phyloP scores from a whole-genome alignment of 176 grass and related monocot species.

The Musa schizocarpa region DNA sequence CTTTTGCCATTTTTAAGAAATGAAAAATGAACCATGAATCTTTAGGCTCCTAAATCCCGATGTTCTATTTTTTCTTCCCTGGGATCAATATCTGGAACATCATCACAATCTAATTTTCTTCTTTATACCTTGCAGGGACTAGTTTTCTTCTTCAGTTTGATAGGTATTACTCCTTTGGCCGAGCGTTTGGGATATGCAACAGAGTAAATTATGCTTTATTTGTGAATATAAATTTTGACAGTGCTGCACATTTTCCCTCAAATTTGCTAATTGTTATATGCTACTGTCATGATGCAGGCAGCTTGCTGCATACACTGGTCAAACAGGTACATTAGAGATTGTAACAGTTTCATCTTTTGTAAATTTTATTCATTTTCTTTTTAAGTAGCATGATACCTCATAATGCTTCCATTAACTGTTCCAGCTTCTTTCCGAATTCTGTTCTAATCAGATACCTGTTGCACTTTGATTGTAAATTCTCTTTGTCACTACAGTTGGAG shows the following conservation, averaged over 20 bases:
- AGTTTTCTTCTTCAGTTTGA: constrained; percentile 97
- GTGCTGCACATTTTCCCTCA: constrained; percentile 9
- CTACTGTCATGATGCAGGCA: constrained; percentile 46
- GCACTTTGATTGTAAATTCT: constrained; percentile 2
- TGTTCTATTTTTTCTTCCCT: neutral
- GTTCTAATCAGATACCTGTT: neutral
- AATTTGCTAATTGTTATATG: constrained; percentile 11
- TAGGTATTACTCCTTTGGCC: constrained; percentile 83
- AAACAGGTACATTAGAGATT: constrained; percentile 48
- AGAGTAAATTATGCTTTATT: constrained; percentile 55
- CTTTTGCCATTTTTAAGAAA: too few relatives aligned
- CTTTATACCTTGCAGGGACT: constrained; percentile 47
- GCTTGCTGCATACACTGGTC: constrained; percentile 85
- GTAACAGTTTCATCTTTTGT: neutral
- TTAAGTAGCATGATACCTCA: neutral
- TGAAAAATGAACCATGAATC: too few relatives aligned
- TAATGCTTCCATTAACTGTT: neutral
- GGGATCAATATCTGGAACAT: neutral
- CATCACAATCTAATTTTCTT: neutral
- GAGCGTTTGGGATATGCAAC: constrained; percentile 97
- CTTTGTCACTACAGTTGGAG: constrained; percentile 58
- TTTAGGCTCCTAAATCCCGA: too few relatives aligned
- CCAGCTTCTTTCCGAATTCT: neutral
- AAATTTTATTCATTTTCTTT: constrained; percentile 2
- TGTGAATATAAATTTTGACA: constrained; percentile 4